Base-by-base conservation (phyloP, 768 basidiomycete genomes). In the Suillus discolor region DNA sequence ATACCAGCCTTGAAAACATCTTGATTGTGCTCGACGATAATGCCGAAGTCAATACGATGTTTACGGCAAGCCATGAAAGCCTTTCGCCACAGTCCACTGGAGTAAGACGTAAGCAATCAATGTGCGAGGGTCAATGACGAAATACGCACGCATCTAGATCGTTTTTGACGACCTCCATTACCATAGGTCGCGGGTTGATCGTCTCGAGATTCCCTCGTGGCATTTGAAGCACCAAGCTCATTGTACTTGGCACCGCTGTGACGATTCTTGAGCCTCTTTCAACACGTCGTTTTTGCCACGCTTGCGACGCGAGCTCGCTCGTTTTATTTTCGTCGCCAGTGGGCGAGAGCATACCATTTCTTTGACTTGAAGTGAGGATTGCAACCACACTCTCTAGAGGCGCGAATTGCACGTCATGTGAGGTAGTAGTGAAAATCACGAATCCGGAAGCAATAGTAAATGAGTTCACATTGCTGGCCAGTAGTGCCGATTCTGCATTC, bases 151-250 rank as follows among this genome's bases (percentile, higher is more conserved):
- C 80, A 44, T 90, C 83, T 7, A 98, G 79, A 72, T 96, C 92
- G 62, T 85, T 81, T 61, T 86, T 85, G 1, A 99, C 89, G 6
- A 94, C 89, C 64, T 89, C 85, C 82, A 97, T 87, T 20, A 98
- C 96, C 70, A 99, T 77, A 15, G 96, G 92, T 51, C 97, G 83
- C 4, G 97, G 97, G 71, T 91, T 94, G 62, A 99, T 89, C 1
- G 95, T 98, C 80, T 99, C 97, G 66, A 99, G 73, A 77, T 99
- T 99, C 1, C 97, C 97, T 69, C 97, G 81, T 0, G 97, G 97
- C 97, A 99, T 99, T 78, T 99, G 97, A 12, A 99, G 79, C 0
- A 99, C 92, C 41, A 99, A 77, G 70, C 85, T 89, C 93, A 96
- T 98, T 9, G 87, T 79, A 65, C 90, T 94, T 1, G 96, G 91